Evolutionary conservation across 202 grass and related monocot species (phyloP).

Genomic region (Cymbopogon flexuosus): DNA sequence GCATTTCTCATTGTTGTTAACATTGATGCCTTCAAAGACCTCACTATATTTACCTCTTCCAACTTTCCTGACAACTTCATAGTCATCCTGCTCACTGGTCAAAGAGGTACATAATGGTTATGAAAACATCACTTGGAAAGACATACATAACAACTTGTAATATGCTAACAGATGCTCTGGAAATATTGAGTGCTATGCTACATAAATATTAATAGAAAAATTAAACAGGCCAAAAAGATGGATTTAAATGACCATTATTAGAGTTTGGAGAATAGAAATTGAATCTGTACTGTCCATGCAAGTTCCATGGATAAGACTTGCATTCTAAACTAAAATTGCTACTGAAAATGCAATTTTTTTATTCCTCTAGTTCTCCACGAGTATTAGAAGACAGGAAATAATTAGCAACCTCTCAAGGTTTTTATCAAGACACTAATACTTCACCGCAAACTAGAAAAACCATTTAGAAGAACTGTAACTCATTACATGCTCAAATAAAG

Average conservation of each 20-base stretch:
- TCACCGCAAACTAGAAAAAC: background rate
- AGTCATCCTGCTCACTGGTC: conserved; percentile 91
- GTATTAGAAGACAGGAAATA: background rate
- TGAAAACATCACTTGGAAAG: conserved; percentile 6
- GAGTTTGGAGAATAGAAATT: background rate
- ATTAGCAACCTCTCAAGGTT: background rate
- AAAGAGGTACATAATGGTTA: conserved; percentile 27
- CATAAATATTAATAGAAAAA: background rate
- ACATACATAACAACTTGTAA: conserved; percentile 10
- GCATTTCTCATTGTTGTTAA: conserved; percentile 87
- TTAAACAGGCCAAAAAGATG: background rate
- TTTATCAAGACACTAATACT: conserved; percentile 1
- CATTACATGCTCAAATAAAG: background rate
- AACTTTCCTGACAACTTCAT: conserved; percentile 91
- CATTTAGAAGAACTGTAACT: background rate
- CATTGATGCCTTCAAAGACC: conserved; percentile 95
- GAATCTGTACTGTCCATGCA: background rate
- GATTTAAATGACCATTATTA: background rate
- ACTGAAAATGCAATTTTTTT: background rate
- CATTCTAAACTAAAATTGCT: background rate
- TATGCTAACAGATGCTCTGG: background rate
- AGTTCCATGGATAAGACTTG: background rate
- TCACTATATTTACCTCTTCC: conserved; percentile 99
- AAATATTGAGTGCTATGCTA: background rate
- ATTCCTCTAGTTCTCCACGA: background rate